Base-by-base conservation (phyloP, 2,329 filamentous ascomycete genomes). In the Diaporthe velutina region DNA sequence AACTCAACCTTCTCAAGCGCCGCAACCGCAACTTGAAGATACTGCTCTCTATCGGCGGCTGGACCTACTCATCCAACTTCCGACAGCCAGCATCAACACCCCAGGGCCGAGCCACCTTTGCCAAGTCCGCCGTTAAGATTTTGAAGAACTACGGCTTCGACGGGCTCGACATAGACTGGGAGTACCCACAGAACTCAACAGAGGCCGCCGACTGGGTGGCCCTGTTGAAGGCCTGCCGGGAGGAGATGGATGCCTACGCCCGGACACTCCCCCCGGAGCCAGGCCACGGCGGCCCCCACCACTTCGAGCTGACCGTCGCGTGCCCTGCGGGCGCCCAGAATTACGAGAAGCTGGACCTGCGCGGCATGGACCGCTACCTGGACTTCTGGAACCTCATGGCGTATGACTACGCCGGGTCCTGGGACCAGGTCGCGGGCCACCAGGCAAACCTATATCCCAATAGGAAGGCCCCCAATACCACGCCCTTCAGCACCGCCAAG, bases 31-130 rank as follows among this genome's bases (percentile, higher is more conserved):
- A 96, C 78, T 88, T 98, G 76, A 98, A 98, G 83, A 87, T 97
- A 4, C 88, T 98, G 17, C 89, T 98, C 6, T 95, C 93, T 71
- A 94, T 98, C 76, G 96, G 96, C 76, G 96, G 96, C 68, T 98
- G 95, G 95, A 98, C 95, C 0, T 98, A 98, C 83, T 94, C 93
- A 77, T 86, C 90, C 82, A 97, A 98, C 85, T 97, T 98, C 83
- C 89, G 90, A n/a, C 85, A 84, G 38, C 93, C 95, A 0, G 93
- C 93, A 1, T 93, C 93, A 55, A 95, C 93, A 0, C 87, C 90
- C 0, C 83, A 89, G 33, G 95, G 95, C 12, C 90, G 95, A 10
- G 86, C 88, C 40, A 88, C 82, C 1, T 98, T 98, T 83, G 96
- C 95, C 12, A 86, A 89, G 68, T 91, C 90, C 38, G 93, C 94